A percentile compares a stretch with the other conserved stretches of the same genome.
phyloP scores from a whole-genome alignment of 305 asterid genomes.

The Fraxinus velutina region DNA sequence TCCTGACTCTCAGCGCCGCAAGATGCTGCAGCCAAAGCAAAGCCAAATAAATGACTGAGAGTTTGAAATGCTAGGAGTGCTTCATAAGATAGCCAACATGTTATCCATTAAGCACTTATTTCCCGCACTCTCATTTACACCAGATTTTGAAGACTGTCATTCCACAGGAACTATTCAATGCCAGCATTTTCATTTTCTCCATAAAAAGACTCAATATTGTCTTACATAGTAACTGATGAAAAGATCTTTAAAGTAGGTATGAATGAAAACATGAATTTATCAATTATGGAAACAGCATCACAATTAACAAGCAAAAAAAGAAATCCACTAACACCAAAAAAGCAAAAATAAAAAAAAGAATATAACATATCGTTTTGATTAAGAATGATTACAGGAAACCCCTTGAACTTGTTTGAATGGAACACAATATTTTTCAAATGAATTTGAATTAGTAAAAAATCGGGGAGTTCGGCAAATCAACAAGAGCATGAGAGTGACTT shows the following conservation, averaged over 20 bases:
- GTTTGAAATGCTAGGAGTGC: background rate
- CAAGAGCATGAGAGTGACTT: background rate
- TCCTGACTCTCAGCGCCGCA: conserved; percentile 79
- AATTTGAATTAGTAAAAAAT: background rate
- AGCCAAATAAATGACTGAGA: background rate
- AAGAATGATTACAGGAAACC: background rate
- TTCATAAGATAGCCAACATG: background rate
- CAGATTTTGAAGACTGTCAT: background rate
- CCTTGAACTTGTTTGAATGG: background rate
- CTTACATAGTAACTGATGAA: background rate
- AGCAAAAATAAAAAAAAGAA: too few relatives aligned
- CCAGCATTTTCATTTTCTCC: background rate
- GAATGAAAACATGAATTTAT: background rate
- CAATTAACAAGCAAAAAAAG: background rate
- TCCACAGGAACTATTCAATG: background rate
- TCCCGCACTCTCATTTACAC: background rate
- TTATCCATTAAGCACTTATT: background rate
- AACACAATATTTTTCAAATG: background rate
- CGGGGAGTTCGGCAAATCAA: background rate
- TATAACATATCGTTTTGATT: background rate
- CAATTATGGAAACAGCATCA: background rate
- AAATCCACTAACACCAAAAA: too few relatives aligned
- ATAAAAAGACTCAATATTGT: background rate
- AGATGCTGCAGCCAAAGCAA: conserved; percentile 47
- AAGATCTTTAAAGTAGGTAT: background rate